Evolutionary conservation across 306 rosid species (phyloP).

Genomic region (Malus asiatica): DNA sequence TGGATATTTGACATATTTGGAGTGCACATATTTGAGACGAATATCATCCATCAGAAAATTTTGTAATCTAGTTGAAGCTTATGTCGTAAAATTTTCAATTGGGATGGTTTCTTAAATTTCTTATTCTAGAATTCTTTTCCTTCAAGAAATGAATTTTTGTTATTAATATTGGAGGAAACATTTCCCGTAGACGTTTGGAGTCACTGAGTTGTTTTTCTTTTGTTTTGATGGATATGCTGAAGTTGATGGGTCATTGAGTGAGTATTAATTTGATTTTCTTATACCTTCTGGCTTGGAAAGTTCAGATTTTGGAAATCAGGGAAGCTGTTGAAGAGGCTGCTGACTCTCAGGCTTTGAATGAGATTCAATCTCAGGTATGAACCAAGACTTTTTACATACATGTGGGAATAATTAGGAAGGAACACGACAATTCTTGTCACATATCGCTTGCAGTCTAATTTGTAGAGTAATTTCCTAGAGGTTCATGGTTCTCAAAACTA

Average conservation of each 20-base stretch:
- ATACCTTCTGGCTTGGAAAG: constrained; percentile 4
- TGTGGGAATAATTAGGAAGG: neutral
- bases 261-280: neutral
- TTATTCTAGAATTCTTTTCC: neutral
- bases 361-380: constrained; percentile 60
- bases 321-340: constrained; percentile 88
- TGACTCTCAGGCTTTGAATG: constrained; percentile 49
- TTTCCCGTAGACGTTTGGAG: neutral
- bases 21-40: neutral
- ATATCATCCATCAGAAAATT: neutral
- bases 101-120: neutral
- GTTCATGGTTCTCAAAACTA: neutral
- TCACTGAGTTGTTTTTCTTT: neutral
- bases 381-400: neutral
- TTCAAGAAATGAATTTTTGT: neutral
- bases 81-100: neutral
- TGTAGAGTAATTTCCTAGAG: neutral
- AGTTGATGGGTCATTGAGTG: neutral
- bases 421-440: neutral
- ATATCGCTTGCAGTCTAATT: neutral
- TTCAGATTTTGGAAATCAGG: constrained; percentile 90
- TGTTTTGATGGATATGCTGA: neutral
- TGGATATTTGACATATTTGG: neutral
- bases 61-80: neutral
- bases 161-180: neutral